Conservation (phyloP, 2,329 filamentous ascomycete genomes). For the Balansia obtecta region DNA sequence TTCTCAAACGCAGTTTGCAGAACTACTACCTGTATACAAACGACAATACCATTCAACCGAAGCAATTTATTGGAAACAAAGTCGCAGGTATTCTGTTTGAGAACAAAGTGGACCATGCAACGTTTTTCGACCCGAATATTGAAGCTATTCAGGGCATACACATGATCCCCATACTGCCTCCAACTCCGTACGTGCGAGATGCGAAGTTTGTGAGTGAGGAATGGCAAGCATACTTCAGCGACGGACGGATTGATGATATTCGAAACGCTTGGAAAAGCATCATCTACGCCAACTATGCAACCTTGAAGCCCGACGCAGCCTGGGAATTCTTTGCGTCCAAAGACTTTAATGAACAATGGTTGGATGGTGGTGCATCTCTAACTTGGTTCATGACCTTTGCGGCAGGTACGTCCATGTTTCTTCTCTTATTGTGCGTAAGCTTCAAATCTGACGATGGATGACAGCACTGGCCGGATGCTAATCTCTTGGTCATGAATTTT, state of each 20-base stretch:
- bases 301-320: conserved; percentile 56
- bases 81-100: conserved; percentile 66
- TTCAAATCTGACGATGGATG: neutral
- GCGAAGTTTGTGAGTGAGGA: conserved; percentile 65
- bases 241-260: conserved; percentile 51
- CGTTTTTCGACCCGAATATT: conserved; percentile 66
- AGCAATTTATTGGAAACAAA: conserved; percentile 71
- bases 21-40: conserved; percentile 72
- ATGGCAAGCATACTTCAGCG: conserved; percentile 67
- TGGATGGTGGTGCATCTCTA: conserved; percentile 72
- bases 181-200: conserved; percentile 54
- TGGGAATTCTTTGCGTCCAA: conserved; percentile 63
- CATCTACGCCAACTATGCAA: conserved; percentile 69
- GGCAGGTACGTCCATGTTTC: conserved; percentile 40
- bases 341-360: conserved; percentile 52
- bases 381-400: conserved; percentile 78
- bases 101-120: conserved; percentile 89
- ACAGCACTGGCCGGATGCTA: conserved; percentile 6
- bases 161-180: conserved; percentile 66
- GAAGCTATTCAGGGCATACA: conserved; percentile 71
- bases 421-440: conserved; percentile 10
- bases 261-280: conserved; percentile 77
- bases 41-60: conserved; percentile 58
- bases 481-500: neutral
- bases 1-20: conserved; percentile 61